Evolutionary conservation across 23 red algal genomes (phyloP).

Genomic region (Gracilaria domingensis): DNA sequence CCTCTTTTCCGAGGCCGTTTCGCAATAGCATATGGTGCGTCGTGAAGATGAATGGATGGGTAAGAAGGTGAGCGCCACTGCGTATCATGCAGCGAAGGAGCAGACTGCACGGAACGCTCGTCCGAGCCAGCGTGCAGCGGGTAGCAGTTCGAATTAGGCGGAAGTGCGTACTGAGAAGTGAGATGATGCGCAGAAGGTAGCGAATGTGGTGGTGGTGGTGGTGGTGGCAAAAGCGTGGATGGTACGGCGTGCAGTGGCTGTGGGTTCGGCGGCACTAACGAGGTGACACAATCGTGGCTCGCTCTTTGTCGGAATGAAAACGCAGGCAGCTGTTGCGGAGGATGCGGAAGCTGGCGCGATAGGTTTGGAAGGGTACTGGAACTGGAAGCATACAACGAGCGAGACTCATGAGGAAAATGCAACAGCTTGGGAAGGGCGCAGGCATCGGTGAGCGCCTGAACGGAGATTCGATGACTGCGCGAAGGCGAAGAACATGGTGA

Average conservation of each 20-base stretch:
- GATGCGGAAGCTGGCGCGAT: background rate
- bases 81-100: background rate
- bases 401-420: background rate
- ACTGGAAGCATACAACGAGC: background rate
- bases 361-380: background rate
- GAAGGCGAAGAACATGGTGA: background rate
- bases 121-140: background rate
- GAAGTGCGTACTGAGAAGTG: background rate
- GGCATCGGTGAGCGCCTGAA: slow-evolving; percentile 22
- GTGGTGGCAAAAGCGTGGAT: background rate
- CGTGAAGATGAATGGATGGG: background rate
- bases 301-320: background rate
- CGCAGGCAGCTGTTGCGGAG: background rate
- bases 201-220: background rate
- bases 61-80: background rate
- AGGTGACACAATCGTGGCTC: background rate
- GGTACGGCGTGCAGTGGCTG: background rate
- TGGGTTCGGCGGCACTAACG: background rate
- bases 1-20: slow-evolving; percentile 38
- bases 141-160: background rate
- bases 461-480: slow-evolving; percentile 21
- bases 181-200: background rate
- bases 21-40: slow-evolving; percentile 1
- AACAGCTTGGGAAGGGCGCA: background rate
- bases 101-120: background rate